phyloP scores from a whole-genome alignment of 768 basidiomycete genomes.

The Lentinula sp. region DNA sequence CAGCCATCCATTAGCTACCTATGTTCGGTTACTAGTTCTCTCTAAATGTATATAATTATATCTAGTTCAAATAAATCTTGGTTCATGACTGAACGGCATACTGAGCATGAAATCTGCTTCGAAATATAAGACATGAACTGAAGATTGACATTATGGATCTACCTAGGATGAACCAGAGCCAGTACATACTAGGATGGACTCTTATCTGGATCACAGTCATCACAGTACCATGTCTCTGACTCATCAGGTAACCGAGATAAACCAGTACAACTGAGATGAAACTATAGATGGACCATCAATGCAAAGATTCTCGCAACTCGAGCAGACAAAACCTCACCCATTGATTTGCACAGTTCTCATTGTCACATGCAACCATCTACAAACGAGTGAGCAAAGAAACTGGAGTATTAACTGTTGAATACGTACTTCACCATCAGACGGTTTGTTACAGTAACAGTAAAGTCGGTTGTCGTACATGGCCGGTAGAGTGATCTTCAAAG shows the following conservation, averaged over 20 bases:
- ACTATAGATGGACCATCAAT: background rate
- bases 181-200: background rate
- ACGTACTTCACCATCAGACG: constrained; percentile 75
- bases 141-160: too few species aligned
- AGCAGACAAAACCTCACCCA: background rate
- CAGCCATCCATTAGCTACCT: too few species aligned
- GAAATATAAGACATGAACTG: too few species aligned
- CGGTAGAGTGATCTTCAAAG: constrained; percentile 32
- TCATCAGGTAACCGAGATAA: background rate
- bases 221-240: constrained; percentile 3
- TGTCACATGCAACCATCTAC: constrained; percentile 7
- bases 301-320: background rate
- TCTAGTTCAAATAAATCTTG: too few species aligned
- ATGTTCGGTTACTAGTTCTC: too few species aligned
- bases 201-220: constrained; percentile 1
- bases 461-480: constrained; percentile 31
- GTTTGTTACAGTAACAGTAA: constrained; percentile 83
- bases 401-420: background rate
- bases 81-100: too few species aligned
- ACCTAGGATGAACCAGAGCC: too few species aligned
- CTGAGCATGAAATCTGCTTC: too few species aligned
- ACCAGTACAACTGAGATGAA: constrained; percentile 1
- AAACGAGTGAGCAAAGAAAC: background rate
- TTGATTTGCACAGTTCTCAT: constrained; percentile 1
- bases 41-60: too few species aligned